phyloP scores from a whole-genome alignment of 1,284 basidiomycete species.

The Rhodotorula glutinis region DNA sequence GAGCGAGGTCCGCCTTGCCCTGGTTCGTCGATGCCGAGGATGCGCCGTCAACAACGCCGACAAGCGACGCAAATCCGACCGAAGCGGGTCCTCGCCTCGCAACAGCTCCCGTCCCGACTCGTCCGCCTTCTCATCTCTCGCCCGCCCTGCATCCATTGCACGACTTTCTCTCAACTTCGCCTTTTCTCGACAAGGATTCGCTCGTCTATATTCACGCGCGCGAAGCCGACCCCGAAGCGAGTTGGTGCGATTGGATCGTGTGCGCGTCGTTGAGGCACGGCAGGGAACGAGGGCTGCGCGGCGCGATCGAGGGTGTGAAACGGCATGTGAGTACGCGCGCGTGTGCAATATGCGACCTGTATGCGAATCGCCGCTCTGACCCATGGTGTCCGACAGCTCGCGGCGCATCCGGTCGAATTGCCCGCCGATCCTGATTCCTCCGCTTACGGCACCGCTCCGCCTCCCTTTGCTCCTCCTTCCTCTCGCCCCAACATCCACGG shows the following conservation, averaged over 20 bases:
- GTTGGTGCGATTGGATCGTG: slow-evolving; percentile 45
- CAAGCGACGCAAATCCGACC: neutral
- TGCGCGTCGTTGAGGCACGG: slow-evolving; percentile 36
- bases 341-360: neutral
- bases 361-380: neutral
- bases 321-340: slow-evolving; percentile 31
- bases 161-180: slow-evolving; percentile 39
- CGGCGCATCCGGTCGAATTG: slow-evolving; percentile 27
- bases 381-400: slow-evolving; percentile 30
- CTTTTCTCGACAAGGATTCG: slow-evolving; percentile 40
- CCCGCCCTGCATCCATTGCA: slow-evolving; percentile 38
- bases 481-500: slow-evolving; percentile 24
- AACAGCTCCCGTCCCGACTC: slow-evolving; percentile 27
- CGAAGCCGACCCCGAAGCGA: slow-evolving; percentile 38
- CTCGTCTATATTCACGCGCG: slow-evolving; percentile 43
- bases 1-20: too few species aligned
- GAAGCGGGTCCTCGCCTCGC: neutral
- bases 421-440: slow-evolving; percentile 1
- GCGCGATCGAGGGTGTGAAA: slow-evolving; percentile 41
- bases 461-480: slow-evolving; percentile 30
- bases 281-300: slow-evolving; percentile 41
- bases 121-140: slow-evolving; percentile 37
- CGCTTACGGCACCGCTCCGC: neutral
- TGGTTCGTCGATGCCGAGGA: slow-evolving; percentile 35
- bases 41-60: slow-evolving; percentile 3